Base-by-base conservation (phyloP, 805 yeast species). In the Torulaspora gathmanii region DNA sequence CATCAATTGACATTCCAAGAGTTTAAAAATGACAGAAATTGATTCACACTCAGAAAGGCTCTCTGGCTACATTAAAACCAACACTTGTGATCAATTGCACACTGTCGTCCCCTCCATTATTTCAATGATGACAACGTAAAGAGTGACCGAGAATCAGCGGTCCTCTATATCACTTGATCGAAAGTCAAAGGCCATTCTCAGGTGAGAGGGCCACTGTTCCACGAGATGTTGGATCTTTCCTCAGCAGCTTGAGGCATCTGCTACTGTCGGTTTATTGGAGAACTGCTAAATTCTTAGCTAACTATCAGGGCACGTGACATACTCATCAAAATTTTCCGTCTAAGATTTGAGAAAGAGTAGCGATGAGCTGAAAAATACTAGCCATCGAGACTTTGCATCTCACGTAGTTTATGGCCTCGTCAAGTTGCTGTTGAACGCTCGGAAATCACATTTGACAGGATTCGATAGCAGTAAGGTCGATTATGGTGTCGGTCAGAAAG, bases 401-500 rank as follows among this genome's bases (percentile, higher is more conserved):
- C 25, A 22, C 25, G 25, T 22, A 5, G 25, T 22, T 22, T 10
- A 22, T 22, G 25, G 25, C 2, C 8, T 22, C 25, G 25, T 7
- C 8, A 7, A 2, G 10, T 7, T 22, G 10, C 25, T 22, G 6
- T 22, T 22, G 4, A 22, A 10, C 8, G 8, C 8, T 22, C 8
- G 25, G 25, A 22, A 22, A 22, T 10, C 8, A 22, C 4, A 22
- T 22, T 22, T 6, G 25, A 22, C 25, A 22, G 8, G 25, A 22
- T 4, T 4, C 25, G 8, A 7, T 6, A 6, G 25, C 8, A 22
- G 3, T 22, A 22, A 7, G 8, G 12, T 33, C 15, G 17, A 41
- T 12, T 9, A 80, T 81, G 86, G 75, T 75, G 30, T 75, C 85
- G 35, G 96, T 90, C 17, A 82, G 97, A 73, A 82, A 80, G 71